Base-by-base conservation (phyloP, 2,329 filamentous ascomycete genomes). In the Graphilbum ipis-grandicollis region DNA sequence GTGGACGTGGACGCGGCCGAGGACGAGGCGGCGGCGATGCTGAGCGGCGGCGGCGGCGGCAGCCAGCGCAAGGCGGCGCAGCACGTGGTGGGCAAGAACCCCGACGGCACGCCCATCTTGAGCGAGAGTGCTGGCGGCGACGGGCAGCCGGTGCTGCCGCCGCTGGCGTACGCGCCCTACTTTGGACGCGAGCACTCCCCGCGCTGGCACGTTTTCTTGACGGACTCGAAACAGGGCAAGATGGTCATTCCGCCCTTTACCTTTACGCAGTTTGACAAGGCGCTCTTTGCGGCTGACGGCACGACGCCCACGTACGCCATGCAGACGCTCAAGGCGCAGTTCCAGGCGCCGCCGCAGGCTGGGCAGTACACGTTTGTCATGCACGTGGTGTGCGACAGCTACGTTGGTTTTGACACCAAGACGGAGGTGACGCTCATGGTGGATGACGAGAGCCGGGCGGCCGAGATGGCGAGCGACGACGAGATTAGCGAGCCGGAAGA, bases 401-500 rank as follows among this genome's bases (percentile, higher is more conserved):
- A 98, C 50, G 67, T 98, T 33, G 90, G 90, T 33, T 84, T 94
- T 46, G 92, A 98, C 54, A 80, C 79, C 35, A 90, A 85, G 66
- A 74, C 83, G 66, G 84, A 94, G 51, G 83, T 93, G 21, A 85
- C 81, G 2, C 67, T 98, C 37, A 71, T 79, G 21, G 84, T 98
- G 9, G 85, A 93, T 50, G 86, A 96, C 49, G 77, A 82, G 25
- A 80, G 73, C 56, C 90, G 88, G 60, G 86, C 83, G 5, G 78
- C 72, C 17, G 71, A 79, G 46, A 76, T 93, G 52, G 71, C 73
- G 36, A 80, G 76, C 34, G 85, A 94, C 47, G 90, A 93, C 49
- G 90, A 98, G 41, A 98, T 98, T 46, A 93, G 83, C 53, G 90
- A 98, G 56, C 90, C 92, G 26, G 90, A 96, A 44, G 90, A 98